These are phyloP conservation scores for Allium fistulosum DNA, from an alignment of 106 monocot genomes.

Conservation along the genomic window DNA sequence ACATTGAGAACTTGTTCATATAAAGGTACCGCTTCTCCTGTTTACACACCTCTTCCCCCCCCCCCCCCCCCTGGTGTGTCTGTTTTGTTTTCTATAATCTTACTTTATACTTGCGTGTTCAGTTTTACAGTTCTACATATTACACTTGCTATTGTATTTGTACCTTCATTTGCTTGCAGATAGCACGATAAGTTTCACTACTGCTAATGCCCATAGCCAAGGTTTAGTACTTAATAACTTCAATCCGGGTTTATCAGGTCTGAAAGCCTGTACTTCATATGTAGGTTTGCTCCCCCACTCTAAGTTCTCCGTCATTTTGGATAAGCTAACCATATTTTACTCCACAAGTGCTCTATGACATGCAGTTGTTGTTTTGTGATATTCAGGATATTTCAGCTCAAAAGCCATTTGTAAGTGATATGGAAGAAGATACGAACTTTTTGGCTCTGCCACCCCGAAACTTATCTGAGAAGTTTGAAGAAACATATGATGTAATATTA, in stretches of 20 bases:
- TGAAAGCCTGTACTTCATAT: conserved; percentile 39
- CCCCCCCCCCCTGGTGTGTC: too few species aligned
- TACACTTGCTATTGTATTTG: background rate
- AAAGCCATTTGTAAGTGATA: conserved; percentile 11
- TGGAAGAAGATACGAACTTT: conserved; percentile 10
- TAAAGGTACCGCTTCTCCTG: background rate
- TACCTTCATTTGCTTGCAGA: conserved; percentile 9
- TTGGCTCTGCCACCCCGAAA: conserved; percentile 65
- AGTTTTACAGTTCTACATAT: too few species aligned
- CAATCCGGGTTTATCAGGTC: conserved; percentile 14
- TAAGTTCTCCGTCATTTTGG: too few species aligned
- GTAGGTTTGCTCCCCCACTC: conserved; percentile 22
- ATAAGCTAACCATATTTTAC: too few species aligned
- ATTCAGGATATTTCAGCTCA: conserved; percentile 21
- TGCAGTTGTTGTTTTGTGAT: background rate
- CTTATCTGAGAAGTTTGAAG: conserved; percentile 60
- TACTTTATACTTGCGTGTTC: too few species aligned
- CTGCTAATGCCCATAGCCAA: conserved; percentile 5
- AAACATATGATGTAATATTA: conserved; percentile 77
- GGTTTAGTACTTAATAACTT: conserved; percentile 9
- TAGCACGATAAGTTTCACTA: background rate
- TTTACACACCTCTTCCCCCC: too few species aligned
- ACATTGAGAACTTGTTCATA: conserved; percentile 16
- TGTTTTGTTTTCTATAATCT: too few species aligned
- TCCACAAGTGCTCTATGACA: background rate